phyloP scores from a whole-genome alignment of 352 stramenopile genomes.

The Phytophthora litchii region DNA sequence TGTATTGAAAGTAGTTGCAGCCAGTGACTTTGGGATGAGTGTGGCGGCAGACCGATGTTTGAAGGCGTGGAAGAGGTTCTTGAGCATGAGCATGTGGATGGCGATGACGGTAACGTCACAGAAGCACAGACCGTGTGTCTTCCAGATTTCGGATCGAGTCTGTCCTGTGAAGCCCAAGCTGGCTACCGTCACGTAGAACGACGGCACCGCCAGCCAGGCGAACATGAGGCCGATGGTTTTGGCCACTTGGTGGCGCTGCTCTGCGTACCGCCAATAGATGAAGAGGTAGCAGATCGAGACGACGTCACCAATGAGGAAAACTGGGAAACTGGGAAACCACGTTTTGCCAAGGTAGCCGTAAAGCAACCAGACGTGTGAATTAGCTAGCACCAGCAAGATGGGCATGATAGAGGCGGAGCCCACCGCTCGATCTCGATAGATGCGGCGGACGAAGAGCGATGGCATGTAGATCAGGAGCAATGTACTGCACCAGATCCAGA shows the following conservation, averaged over 20 bases:
- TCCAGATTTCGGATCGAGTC: conserved; percentile 30
- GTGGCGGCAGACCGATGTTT: conserved; percentile 40
- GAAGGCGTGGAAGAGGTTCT: conserved; percentile 43
- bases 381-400: conserved; percentile 33
- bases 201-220: conserved; percentile 21
- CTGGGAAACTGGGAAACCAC: conserved; percentile 45
- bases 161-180: conserved; percentile 33
- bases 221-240: conserved; percentile 24
- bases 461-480: conserved; percentile 39
- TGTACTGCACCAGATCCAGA: conserved; percentile 39
- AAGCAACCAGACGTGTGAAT: conserved; percentile 42
- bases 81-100: conserved; percentile 50
- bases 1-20: conserved; percentile 56
- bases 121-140: conserved; percentile 41
- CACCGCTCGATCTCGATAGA: conserved; percentile 27
- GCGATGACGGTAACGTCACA: conserved; percentile 37
- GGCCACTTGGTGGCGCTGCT: conserved; percentile 21
- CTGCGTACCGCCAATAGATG: conserved; percentile 36
- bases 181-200: conserved; percentile 36
- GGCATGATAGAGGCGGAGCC: conserved; percentile 29
- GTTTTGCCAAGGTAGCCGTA: conserved; percentile 35
- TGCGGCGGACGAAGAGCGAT: conserved; percentile 32
- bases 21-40: conserved; percentile 44
- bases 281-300: conserved; percentile 34
- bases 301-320: conserved; percentile 45